phyloP scores from a whole-genome alignment of 352 stramenopile genomes.

The Pythium apleroticum region DNA sequence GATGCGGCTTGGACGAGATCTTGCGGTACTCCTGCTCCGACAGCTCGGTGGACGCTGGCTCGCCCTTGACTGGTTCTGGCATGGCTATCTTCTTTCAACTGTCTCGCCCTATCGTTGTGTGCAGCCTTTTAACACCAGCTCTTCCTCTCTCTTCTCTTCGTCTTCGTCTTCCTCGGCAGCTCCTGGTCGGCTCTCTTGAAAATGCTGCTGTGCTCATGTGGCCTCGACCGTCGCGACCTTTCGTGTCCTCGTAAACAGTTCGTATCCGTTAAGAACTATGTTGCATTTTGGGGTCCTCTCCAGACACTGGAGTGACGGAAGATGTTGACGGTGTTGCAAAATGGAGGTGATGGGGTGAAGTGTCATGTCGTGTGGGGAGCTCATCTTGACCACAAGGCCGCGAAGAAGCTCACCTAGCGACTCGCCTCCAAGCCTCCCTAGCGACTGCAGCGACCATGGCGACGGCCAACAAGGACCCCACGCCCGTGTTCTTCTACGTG shows the following conservation, averaged over 20 bases:
- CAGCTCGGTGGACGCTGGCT: slow-evolving; percentile 41
- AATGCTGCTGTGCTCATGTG: background rate
- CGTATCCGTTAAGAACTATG: slow-evolving; percentile 4
- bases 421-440: background rate
- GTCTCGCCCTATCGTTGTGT: too few relatives aligned
- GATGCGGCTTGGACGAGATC: slow-evolving; percentile 78
- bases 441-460: slow-evolving; percentile 8
- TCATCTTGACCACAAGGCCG: background rate
- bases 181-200: background rate
- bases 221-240: slow-evolving; percentile 22
- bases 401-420: background rate
- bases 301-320: background rate
- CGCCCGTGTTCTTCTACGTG: slow-evolving; percentile 94
- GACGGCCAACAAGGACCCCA: slow-evolving; percentile 31
- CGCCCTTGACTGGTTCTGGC: slow-evolving; percentile 51
- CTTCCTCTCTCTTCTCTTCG: background rate
- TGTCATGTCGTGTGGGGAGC: slow-evolving; percentile 6
- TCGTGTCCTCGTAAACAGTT: slow-evolving; percentile 8
- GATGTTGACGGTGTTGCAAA: background rate
- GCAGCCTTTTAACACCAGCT: too few relatives aligned
- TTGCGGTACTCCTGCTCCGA: slow-evolving; percentile 81
- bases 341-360: background rate
- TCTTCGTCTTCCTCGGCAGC: background rate
- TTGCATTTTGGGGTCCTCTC: background rate
- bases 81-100: slow-evolving; percentile 35